Conservation (phyloP, 2,329 filamentous ascomycete genomes). For the Peltaster fructicola region DNA sequence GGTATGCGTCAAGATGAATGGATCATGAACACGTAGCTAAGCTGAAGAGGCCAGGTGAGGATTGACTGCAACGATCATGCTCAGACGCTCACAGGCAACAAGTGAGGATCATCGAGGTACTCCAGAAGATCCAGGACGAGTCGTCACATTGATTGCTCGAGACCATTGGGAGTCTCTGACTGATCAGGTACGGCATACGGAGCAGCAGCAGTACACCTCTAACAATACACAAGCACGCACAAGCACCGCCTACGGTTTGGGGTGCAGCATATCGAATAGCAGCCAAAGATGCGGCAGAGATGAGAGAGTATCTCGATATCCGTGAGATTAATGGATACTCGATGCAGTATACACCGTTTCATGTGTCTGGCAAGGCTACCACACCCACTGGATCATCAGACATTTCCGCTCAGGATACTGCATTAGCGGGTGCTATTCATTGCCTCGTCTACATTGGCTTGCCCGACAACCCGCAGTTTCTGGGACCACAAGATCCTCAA, state of each 20-base stretch:
- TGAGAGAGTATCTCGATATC: slow-evolving; percentile 81
- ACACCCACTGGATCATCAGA: slow-evolving; percentile 21
- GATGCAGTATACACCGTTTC: slow-evolving; percentile 75
- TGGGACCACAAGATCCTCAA: slow-evolving; percentile 65
- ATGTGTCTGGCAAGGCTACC: slow-evolving; percentile 5
- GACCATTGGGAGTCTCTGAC: slow-evolving; percentile 62
- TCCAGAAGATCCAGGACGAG: slow-evolving; percentile 68
- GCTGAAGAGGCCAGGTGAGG: slow-evolving; percentile 14
- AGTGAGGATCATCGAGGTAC: slow-evolving; percentile 94
- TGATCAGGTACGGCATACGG: slow-evolving; percentile 37
- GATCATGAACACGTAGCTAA: slow-evolving; percentile 5
- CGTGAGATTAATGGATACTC: slow-evolving; percentile 95
- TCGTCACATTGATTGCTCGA: slow-evolving; percentile 79
- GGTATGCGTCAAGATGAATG: slow-evolving; percentile 35
- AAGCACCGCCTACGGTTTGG: slow-evolving; percentile 56
- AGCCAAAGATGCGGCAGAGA: slow-evolving; percentile 61
- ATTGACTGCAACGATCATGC: slow-evolving; percentile 1
- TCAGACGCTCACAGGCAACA: slow-evolving; percentile 31
- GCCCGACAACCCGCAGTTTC: slow-evolving; percentile 81
- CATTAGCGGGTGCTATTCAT: slow-evolving; percentile 21
- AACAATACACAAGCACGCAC: slow-evolving; percentile 30
- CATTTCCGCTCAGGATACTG: slow-evolving; percentile 27
- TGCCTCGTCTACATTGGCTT: slow-evolving; percentile 87
- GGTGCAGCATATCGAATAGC: slow-evolving; percentile 65
- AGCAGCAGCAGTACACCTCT: not conserved